Conservation (phyloP, 1,139 yeast genomes). For the Sugiyamaella pinicola region DNA sequence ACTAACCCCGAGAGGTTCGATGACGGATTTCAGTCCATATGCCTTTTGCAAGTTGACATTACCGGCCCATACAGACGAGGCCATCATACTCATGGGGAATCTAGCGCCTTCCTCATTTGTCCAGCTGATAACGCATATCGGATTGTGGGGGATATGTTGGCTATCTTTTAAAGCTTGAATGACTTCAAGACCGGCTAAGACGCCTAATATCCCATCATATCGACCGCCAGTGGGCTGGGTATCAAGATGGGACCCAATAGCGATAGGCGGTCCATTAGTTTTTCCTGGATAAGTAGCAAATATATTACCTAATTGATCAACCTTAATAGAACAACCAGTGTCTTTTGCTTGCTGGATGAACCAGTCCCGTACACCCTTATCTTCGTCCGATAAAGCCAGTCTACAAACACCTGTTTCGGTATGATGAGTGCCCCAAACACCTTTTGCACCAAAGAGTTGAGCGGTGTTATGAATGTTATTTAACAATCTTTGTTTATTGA, state of each 20-base stretch:
- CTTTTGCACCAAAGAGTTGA: conserved; percentile 20
- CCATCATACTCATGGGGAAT: conserved; percentile 66
- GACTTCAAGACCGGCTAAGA: conserved; percentile 65
- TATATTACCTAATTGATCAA: conserved; percentile 68
- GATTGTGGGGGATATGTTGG: conserved; percentile 58
- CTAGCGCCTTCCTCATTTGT: conserved; percentile 81
- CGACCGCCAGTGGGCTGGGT: conserved; percentile 80
- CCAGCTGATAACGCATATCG: conserved; percentile 68
- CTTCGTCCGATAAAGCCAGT: conserved; percentile 61
- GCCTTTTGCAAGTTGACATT: conserved; percentile 50
- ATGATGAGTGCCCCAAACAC: conserved; percentile 32
- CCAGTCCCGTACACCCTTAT: conserved; percentile 69
- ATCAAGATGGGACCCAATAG: conserved; percentile 72
- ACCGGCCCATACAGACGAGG: conserved; percentile 69
- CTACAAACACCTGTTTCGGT: conserved; percentile 62
- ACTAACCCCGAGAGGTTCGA: conserved; percentile 51
- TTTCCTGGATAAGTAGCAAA: conserved; percentile 69
- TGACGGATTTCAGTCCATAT: conserved; percentile 51
- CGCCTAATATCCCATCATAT: conserved; percentile 73
- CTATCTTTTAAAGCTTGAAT: conserved; percentile 64
- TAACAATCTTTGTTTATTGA: conserved; percentile 12
- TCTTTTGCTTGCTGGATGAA: conserved; percentile 53
- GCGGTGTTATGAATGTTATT: conserved; percentile 20
- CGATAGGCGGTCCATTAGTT: conserved; percentile 55
- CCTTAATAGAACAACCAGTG: conserved; percentile 58